Base-by-base conservation (phyloP, 2,329 filamentous ascomycete species). In the Trichocomaceae sp. region DNA sequence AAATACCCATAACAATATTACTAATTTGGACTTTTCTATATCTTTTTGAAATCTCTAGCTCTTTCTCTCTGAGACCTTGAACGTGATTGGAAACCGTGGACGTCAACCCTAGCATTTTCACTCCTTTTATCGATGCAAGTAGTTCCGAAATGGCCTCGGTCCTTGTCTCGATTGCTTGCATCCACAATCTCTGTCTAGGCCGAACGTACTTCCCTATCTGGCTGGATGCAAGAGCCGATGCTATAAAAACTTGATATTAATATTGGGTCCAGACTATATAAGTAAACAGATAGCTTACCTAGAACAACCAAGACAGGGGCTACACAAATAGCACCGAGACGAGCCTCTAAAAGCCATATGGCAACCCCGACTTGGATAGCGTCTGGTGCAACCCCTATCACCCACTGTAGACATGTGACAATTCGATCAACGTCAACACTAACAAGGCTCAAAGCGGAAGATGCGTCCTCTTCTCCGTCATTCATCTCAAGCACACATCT, bases 41-140 rank as follows among this genome's bases (percentile, higher is more conserved):
- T 31, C 60, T 64, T 48, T 69, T 70, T 1, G 73, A 75, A 29
- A 73, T 69, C 2, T 64, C 60, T 22, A 78, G 46, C 51, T 77
- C 75, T 15, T 69, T 63, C 10, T 69, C 56, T 9, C 75, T 67
- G 4, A 77, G 59, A 3, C 60, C 63, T 47, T 75, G 70, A 2
- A 77, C 62, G 9, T 64, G 65, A 6, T 61, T 65, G 51, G 68
- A 66, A 7, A 77, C 59, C 4, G 67, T 69, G 12, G 72, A 64
- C 26, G 69, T 73, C 9, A 81, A 62, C 0, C 78, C 78, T 1
- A 75, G 69, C 51, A 80, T 72, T 59, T 79, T 80, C 53, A 80
- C 68, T 17, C 72, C 74, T 59, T 79, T 80, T 65, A 81, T 79
- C n/a, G 72, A 74, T 7, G 70, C 71, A 0, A 81, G 65, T 58